Evolutionary conservation across 2,329 filamentous ascomycete species (phyloP).

Genomic region (Epichloe gansuensis): DNA sequence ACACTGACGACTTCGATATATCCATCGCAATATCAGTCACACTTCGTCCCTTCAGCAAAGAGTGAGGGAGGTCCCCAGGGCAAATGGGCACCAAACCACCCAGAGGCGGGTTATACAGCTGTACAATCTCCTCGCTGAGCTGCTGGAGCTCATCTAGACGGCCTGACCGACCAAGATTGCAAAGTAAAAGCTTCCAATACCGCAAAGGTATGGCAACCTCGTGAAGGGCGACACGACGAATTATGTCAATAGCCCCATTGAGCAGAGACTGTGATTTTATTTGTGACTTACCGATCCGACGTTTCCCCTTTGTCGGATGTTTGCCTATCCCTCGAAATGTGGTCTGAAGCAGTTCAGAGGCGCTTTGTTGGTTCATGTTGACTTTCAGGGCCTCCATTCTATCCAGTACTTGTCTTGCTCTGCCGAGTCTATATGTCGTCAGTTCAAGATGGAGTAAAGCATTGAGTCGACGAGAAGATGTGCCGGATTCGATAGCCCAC

Average conservation of each 20-base stretch:
- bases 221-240: slow-evolving; percentile 17
- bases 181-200: slow-evolving; percentile 32
- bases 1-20: neutral
- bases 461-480: slow-evolving; percentile 15
- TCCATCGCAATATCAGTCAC: neutral
- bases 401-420: slow-evolving; percentile 17
- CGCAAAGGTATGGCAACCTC: slow-evolving; percentile 22
- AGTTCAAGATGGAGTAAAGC: slow-evolving; percentile 9
- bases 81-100: slow-evolving; percentile 30
- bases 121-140: slow-evolving; percentile 29
- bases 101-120: slow-evolving; percentile 21
- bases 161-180: slow-evolving; percentile 29
- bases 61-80: slow-evolving; percentile 26
- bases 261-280: slow-evolving; percentile 9
- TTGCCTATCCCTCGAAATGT: slow-evolving; percentile 17
- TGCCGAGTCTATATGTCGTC: slow-evolving; percentile 9
- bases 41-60: neutral
- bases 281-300: neutral
- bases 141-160: slow-evolving; percentile 32
- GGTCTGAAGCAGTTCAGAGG: slow-evolving; percentile 13
- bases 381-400: slow-evolving; percentile 20
- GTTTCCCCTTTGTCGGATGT: slow-evolving; percentile 11
- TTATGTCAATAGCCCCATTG: slow-evolving; percentile 19
- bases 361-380: slow-evolving; percentile 16
- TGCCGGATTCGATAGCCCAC: slow-evolving; percentile 10